These are phyloP conservation scores for Coemansia asiatica DNA, from an alignment of 192 early-diverging fungal species.

Conservation along the genomic window DNA sequence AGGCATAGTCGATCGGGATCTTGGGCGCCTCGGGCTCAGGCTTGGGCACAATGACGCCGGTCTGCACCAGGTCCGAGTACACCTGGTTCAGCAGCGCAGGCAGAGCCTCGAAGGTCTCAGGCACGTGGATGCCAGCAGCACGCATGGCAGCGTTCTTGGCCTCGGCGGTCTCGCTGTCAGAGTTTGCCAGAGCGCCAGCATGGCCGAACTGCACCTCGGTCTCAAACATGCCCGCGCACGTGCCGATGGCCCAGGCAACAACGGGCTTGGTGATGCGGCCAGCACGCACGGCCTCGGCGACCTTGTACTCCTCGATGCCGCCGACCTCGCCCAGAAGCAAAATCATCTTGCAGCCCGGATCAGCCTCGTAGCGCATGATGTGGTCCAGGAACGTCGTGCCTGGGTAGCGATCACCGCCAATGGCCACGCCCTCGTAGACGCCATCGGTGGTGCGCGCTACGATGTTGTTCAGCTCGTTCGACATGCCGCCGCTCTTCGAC, in stretches of 20 bases:
- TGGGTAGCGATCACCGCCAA: constrained; percentile 98
- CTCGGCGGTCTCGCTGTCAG: constrained; percentile 92
- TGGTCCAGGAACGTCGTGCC: constrained; percentile 99
- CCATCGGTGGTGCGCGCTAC: constrained; percentile 94
- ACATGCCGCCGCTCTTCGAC: constrained; percentile 99
- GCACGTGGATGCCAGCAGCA: constrained; percentile 85
- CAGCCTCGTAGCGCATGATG: constrained; percentile 89
- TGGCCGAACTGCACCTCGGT: constrained; percentile 99
- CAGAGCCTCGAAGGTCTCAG: constrained; percentile 94
- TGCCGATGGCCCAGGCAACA: constrained; percentile 99
- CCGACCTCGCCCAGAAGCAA: constrained; percentile 96
- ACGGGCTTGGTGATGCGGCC: constrained; percentile 96
- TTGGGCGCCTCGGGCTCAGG: constrained; percentile 93
- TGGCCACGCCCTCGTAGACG: constrained; percentile 98
- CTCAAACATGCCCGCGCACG: constrained; percentile 98
- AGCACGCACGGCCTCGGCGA: constrained; percentile 86
- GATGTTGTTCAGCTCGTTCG: constrained; percentile 99
- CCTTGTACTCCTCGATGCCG: constrained; percentile 95
- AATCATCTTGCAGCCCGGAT: constrained; percentile 92
- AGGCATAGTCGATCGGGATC: constrained; percentile 98
- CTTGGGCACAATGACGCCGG: constrained; percentile 66
- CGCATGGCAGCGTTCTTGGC: constrained; percentile 91
- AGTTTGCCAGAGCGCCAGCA: constrained; percentile 95
- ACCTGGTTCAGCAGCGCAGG: constrained; percentile 77
- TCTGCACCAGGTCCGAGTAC: constrained; percentile 74